phyloP scores from a whole-genome alignment of 306 rosid genomes.

The Gillenia trifoliata region DNA sequence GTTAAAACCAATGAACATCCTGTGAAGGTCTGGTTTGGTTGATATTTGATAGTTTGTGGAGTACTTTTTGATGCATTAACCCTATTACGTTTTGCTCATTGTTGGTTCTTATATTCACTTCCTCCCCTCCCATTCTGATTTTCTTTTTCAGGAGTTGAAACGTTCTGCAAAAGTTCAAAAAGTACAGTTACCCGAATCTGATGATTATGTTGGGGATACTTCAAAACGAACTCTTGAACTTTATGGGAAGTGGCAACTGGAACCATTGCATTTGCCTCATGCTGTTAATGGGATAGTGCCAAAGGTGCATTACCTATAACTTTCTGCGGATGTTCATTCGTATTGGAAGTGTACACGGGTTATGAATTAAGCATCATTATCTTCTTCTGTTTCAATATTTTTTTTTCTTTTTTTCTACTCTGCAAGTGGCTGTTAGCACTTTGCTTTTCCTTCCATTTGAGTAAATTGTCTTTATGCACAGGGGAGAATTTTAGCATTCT shows the following conservation, averaged over 20 bases:
- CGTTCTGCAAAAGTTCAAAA: slow-evolving; percentile 48
- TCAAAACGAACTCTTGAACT: slow-evolving; percentile 52
- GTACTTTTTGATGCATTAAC: slow-evolving; percentile 10
- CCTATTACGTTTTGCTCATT: slow-evolving; percentile 8
- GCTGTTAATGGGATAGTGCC: slow-evolving; percentile 86
- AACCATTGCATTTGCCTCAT: slow-evolving; percentile 70
- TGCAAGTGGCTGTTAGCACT: not conserved
- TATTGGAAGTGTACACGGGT: slow-evolving; percentile 1
- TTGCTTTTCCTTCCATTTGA: not conserved
- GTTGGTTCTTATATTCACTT: not conserved
- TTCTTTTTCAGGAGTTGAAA: slow-evolving; percentile 49
- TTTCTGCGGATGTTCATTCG: slow-evolving; percentile 10
- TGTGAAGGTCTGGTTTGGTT: slow-evolving; percentile 55
- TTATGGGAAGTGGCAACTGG: slow-evolving; percentile 90
- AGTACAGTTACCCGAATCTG: slow-evolving; percentile 53
- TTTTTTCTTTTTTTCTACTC: not conserved
- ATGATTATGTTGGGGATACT: slow-evolving; percentile 42
- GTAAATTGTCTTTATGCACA: not conserved
- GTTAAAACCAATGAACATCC: slow-evolving; percentile 71
- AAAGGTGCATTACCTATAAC: slow-evolving; percentile 45
- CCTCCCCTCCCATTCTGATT: not conserved
- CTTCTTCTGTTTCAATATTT: slow-evolving; percentile 1
- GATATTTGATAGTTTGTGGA: not conserved
- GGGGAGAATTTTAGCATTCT: not conserved
- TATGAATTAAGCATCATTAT: not conserved